These are phyloP conservation scores for Tinospora cordifolia DNA, from an alignment of 164 flowering plant species.

Conservation along the genomic window DNA sequence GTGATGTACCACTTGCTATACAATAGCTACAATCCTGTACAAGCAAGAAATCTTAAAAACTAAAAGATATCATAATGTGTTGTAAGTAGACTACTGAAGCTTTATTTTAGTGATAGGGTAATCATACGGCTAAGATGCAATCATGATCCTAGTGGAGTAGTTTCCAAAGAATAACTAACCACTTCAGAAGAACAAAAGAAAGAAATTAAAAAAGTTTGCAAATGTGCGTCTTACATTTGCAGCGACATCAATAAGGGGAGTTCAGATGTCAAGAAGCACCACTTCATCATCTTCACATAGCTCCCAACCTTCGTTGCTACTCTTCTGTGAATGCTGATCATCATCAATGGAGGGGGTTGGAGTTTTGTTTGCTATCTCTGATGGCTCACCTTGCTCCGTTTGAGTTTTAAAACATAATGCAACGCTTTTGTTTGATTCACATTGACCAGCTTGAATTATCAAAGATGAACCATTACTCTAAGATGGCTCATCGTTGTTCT, in stretches of 20 bases:
- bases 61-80: neutral
- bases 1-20: too few species aligned
- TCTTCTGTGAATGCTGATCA: slow-evolving; percentile 7
- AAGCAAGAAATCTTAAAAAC: neutral
- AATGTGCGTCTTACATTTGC: too few species aligned
- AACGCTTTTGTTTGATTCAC: too few species aligned
- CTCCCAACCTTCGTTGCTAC: slow-evolving; percentile 49
- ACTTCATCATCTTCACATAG: slow-evolving; percentile 18
- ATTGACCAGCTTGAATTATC: too few species aligned
- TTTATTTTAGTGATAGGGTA: neutral
- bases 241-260: neutral
- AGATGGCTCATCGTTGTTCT: too few species aligned
- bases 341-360: too few species aligned
- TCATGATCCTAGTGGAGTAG: neutral
- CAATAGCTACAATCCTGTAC: neutral
- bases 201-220: neutral
- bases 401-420: too few species aligned
- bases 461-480: too few species aligned
- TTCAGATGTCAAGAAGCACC: neutral
- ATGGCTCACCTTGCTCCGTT: too few species aligned
- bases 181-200: neutral
- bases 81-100: neutral
- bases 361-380: too few species aligned
- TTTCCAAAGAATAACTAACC: too few species aligned
- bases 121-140: neutral